A percentile compares a stretch with the other conserved stretches of the same genome.
These are phyloP conservation scores for Saccharomyces hybrid DNA, from an alignment of 1,139 yeast genomes.

Conservation along the genomic window DNA sequence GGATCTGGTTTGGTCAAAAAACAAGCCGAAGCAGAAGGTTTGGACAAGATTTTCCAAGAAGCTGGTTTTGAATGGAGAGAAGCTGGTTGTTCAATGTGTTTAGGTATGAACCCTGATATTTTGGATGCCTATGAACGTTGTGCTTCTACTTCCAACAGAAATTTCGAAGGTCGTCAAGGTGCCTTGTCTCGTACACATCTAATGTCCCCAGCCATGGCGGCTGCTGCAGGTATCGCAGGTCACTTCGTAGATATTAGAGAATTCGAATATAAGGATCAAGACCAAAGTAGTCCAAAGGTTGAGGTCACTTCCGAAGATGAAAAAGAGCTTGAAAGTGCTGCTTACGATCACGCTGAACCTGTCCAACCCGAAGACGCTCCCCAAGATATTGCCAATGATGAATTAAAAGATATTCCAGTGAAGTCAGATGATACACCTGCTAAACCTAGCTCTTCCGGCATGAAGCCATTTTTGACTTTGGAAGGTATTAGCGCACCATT, in stretches of 20 bases:
- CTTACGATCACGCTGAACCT: slow-evolving; percentile 60
- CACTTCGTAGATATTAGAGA: slow-evolving; percentile 87
- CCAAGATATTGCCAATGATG: slow-evolving; percentile 36
- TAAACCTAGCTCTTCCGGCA: slow-evolving; percentile 43
- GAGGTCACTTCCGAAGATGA: slow-evolving; percentile 46
- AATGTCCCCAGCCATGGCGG: slow-evolving; percentile 99
- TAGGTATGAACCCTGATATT: slow-evolving; percentile 98
- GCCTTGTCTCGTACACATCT: slow-evolving; percentile 93
- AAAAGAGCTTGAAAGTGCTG: slow-evolving; percentile 60
- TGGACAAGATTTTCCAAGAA: slow-evolving; percentile 78
- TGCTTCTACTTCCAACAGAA: slow-evolving; percentile 97
- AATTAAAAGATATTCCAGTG: slow-evolving; percentile 51
- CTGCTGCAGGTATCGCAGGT: slow-evolving; percentile 94
- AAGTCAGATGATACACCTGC: slow-evolving; percentile 51
- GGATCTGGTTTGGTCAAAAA: slow-evolving; percentile 92
- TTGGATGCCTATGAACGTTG: slow-evolving; percentile 92
- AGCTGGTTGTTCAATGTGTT: slow-evolving; percentile 99
- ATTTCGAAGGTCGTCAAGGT: slow-evolving; percentile 99
- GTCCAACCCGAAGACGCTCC: slow-evolving; percentile 35
- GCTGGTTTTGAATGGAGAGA: slow-evolving; percentile 99
- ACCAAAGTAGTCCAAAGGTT: slow-evolving; percentile 55
- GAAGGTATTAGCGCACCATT: slow-evolving; percentile 90
- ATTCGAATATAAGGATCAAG: slow-evolving; percentile 45
- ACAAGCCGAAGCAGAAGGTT: slow-evolving; percentile 92
- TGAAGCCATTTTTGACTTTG: slow-evolving; percentile 68